These are phyloP conservation scores for Apiotrichum montevideense DNA, from an alignment of 1,284 basidiomycete species.

Conservation along the genomic window DNA sequence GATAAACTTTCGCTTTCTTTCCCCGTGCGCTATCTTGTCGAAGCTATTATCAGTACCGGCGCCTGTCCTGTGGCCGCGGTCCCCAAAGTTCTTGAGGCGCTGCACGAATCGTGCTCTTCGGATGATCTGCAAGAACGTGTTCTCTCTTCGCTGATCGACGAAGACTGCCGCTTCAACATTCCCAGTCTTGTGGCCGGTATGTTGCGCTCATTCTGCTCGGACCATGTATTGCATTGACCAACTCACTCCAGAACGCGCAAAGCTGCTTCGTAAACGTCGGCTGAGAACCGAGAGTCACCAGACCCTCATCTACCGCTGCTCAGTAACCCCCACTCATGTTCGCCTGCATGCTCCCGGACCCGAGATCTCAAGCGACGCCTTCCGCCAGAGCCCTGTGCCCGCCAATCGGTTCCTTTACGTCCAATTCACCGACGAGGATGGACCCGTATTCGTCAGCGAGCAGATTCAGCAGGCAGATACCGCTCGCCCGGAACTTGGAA, in stretches of 20 bases:
- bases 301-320: constrained; percentile 16
- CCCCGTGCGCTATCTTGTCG: constrained; percentile 19
- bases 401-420: constrained; percentile 28
- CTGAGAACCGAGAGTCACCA: constrained; percentile 7
- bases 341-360: constrained; percentile 21
- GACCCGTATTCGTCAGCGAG: constrained; percentile 20
- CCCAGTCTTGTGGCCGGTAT: neutral
- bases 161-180: constrained; percentile 12
- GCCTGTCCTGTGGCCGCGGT: constrained; percentile 20
- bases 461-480: constrained; percentile 19
- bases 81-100: constrained; percentile 7
- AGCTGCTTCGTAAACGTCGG: constrained; percentile 6
- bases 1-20: neutral
- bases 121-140: constrained; percentile 13
- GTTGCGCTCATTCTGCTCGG: neutral
- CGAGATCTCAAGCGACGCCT: constrained; percentile 24
- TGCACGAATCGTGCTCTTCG: neutral
- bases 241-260: neutral
- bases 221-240: too few species aligned
- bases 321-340: constrained; percentile 27
- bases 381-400: constrained; percentile 13
- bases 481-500: constrained; percentile 13
- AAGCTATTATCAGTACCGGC: constrained; percentile 24
- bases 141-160: constrained; percentile 22
- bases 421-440: constrained; percentile 28